Percentiles rank a stretch among this genome's conserved stretches.
phyloP scores from a whole-genome alignment of 257 asterid species.

The Cordia subcordata region DNA sequence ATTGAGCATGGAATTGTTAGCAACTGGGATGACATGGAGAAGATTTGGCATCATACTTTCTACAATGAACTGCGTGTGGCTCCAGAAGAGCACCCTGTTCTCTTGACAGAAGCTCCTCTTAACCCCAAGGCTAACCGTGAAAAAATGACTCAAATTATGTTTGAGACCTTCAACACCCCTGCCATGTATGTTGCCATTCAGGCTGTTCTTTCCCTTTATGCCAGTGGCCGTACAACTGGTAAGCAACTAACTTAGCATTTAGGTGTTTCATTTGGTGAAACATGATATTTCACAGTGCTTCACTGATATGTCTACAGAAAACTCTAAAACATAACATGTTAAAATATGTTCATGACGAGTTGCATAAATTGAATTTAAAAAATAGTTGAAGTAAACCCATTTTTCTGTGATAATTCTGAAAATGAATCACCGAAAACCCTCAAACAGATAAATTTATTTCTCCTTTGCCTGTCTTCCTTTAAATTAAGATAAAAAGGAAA shows the following conservation, averaged over 20 bases:
- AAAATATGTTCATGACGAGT: too few relatives aligned
- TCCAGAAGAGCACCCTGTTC: slow-evolving; percentile 83
- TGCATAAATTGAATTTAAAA: too few relatives aligned
- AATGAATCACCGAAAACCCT: too few relatives aligned
- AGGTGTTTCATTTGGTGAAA: too few relatives aligned
- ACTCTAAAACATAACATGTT: too few relatives aligned
- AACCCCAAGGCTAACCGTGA: slow-evolving; percentile 92
- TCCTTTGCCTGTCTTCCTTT: too few relatives aligned
- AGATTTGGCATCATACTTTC: slow-evolving; percentile 87
- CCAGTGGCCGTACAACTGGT: slow-evolving; percentile 93
- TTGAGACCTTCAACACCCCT: slow-evolving; percentile 77
- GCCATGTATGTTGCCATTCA: slow-evolving; percentile 90
- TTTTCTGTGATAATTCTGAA: too few relatives aligned
- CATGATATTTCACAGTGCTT: background rate
- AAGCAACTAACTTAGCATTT: slow-evolving; percentile 15
- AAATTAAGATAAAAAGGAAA: too few relatives aligned
- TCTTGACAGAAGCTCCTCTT: slow-evolving; percentile 83
- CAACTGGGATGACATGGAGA: slow-evolving; percentile 96
- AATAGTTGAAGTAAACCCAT: too few relatives aligned
- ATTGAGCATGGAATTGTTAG: slow-evolving; percentile 88
- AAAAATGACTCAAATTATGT: slow-evolving; percentile 89
- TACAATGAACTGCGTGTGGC: slow-evolving; percentile 87
- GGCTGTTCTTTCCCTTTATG: slow-evolving; percentile 84
- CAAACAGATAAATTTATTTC: too few relatives aligned
- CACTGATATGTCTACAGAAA: background rate